phyloP scores from a whole-genome alignment of 2,329 filamentous ascomycete species.

The Neurospora sp. region DNA sequence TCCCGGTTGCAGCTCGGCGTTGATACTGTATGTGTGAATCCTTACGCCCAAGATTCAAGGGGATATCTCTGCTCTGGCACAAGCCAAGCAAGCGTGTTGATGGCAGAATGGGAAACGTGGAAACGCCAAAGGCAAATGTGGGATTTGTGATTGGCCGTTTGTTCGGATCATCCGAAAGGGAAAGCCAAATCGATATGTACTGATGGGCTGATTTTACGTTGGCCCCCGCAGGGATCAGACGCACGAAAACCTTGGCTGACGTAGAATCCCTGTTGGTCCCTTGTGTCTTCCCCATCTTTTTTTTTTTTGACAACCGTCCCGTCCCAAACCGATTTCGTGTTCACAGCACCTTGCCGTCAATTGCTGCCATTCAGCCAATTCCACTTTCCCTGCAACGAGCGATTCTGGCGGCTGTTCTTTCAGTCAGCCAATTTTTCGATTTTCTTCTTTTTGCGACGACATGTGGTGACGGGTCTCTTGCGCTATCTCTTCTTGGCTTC shows the following conservation, averaged over 20 bases:
- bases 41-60: not conserved
- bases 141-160: not conserved
- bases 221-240: not conserved
- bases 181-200: not conserved
- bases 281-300: constrained; percentile 1
- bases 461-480: not conserved
- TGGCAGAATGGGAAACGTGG: not conserved
- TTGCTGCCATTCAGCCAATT: not conserved
- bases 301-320: not conserved
- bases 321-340: not conserved
- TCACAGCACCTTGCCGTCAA: not conserved
- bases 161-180: not conserved
- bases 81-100: not conserved
- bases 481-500: not conserved
- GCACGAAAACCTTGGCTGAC: no score
- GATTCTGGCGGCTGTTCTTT: not conserved
- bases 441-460: not conserved
- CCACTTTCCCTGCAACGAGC: not conserved
- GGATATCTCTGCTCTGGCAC: not conserved
- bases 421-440: not conserved
- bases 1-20: not conserved
- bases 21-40: not conserved
- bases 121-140: not conserved
- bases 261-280: not conserved
- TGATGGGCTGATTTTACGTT: not conserved